Evolutionary conservation across 2,329 filamentous ascomycete species (phyloP).

Genomic region (Metarhizium robertsii): DNA sequence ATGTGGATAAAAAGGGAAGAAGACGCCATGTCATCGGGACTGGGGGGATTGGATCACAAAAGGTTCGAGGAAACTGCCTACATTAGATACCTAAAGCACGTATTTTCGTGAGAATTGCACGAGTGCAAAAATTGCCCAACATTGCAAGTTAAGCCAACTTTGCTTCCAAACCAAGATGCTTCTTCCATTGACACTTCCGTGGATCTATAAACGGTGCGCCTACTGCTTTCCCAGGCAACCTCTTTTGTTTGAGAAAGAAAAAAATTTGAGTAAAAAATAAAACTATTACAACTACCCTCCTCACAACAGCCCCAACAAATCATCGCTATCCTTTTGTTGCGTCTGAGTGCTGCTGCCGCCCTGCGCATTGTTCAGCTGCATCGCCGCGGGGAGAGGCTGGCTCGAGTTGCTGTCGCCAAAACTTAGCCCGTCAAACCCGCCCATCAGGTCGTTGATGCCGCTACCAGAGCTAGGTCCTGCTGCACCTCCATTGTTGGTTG

Average conservation of each 20-base stretch:
- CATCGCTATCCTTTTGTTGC: constrained; percentile 50
- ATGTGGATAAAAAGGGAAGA: neutral
- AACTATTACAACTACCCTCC: neutral
- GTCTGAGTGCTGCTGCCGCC: constrained; percentile 13
- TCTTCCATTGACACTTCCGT: neutral
- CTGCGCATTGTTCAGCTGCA: constrained; percentile 39
- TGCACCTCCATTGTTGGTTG: constrained; percentile 22
- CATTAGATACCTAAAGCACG: neutral
- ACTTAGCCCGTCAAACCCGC: constrained; percentile 76
- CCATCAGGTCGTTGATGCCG: constrained; percentile 81
- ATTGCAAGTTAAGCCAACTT: neutral
- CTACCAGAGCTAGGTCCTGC: constrained; percentile 30
- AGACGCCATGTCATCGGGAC: neutral
- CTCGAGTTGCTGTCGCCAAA: constrained; percentile 48
- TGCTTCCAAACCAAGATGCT: neutral
- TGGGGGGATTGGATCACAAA: neutral
- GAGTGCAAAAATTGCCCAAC: neutral
- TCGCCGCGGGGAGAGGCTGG: constrained; percentile 55
- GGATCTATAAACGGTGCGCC: constrained; percentile 2
- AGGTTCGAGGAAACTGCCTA: neutral
- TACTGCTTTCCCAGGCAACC: neutral
- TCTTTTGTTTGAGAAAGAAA: neutral
- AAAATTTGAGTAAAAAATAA: neutral
- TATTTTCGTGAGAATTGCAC: neutral
- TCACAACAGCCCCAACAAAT: constrained; percentile 41